Evolutionary conservation across 257 asterid species (phyloP).

Genomic region (Sherardia arvensis): DNA sequence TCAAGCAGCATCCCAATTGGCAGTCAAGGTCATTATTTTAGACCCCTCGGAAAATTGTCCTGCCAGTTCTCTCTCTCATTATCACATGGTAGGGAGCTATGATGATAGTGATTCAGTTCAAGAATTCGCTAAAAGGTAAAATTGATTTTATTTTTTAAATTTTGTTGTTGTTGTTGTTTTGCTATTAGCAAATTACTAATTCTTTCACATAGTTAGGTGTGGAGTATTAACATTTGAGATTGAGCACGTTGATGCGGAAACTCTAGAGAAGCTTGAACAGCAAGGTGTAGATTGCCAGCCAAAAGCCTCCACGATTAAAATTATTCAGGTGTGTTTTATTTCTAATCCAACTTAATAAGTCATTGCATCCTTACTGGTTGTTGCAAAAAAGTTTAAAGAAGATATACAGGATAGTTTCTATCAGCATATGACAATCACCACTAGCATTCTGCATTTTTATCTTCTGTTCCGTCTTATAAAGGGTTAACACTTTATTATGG

Average conservation of each 20-base stretch:
- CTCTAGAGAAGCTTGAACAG: constrained; percentile 83
- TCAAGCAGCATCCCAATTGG: constrained; percentile 85
- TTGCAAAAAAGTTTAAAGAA: not conserved
- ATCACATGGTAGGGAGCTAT: constrained; percentile 81
- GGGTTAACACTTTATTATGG: too few relatives aligned
- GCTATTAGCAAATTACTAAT: not conserved
- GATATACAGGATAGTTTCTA: not conserved
- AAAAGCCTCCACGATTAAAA: constrained; percentile 81
- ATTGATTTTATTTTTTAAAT: too few relatives aligned
- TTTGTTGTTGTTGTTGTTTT: not conserved
- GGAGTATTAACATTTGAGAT: constrained; percentile 83
- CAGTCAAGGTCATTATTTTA: constrained; percentile 64
- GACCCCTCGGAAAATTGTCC: constrained; percentile 89
- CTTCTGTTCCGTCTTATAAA: not conserved
- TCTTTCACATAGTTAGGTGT: constrained; percentile 50
- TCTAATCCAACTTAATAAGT: not conserved
- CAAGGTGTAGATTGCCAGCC: constrained; percentile 97
- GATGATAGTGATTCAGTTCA: constrained; percentile 75
- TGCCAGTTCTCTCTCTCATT: constrained; percentile 60
- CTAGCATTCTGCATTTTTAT: not conserved
- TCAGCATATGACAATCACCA: not conserved
- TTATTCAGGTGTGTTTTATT: constrained; percentile 57
- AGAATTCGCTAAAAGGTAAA: constrained; percentile 85
- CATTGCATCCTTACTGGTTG: not conserved
- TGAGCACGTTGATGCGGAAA: constrained; percentile 91